Evolutionary conservation across 2,329 filamentous ascomycete genomes (phyloP), one percentile per base, ranked within the genome.

Genomic region (Chaetomiaceae sp.): DNA sequence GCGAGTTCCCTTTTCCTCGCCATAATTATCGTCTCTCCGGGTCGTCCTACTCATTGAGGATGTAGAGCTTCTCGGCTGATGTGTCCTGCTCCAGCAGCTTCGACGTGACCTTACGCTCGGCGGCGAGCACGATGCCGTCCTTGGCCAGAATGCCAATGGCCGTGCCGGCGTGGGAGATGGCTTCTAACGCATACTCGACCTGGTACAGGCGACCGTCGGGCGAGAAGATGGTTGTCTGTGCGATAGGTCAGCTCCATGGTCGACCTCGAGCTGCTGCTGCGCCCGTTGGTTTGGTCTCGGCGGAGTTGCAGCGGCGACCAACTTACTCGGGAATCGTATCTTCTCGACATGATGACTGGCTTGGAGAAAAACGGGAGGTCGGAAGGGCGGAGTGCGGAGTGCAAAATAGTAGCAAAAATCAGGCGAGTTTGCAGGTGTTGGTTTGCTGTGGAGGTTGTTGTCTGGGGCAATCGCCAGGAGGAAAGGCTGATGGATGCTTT

Each of bases 81-180:
- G 95, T 99, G 74, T 99, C 93, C 76, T 99, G 95, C 79, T 99
- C 93, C 67, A 99, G 75, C 68, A 99, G 79, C 83, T 99, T 99
- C 74, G 93, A 97, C 55, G 93, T 99, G 64, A 99, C 93, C 77
- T 99, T 99, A 70, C 93, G 84, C 81, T 99, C 93, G 39, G 95
- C 93, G 50, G 95, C 93, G 51, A 99, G 83, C 55, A 99, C 93
- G 66, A 99, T 99, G 64, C 93, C 93, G 82, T 99, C 93, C 73
- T 95, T 91, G 60, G 95, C 93, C 60, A 99, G 79, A 67, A 99
- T 96, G 50, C 93, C 93, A 64, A 99, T 85, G 60, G 93, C 93
- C 44, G 93, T 99, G 63, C 93, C 93, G 61, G 93, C 93, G 66
- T 99, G 93, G 60, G 93, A 99, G 68, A 99, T 99, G 68, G 93